Percentiles rank a stretch among this genome's conserved stretches.
phyloP scores from a whole-genome alignment of 805 yeast species.

The Kodamaea kaohsiungensis region DNA sequence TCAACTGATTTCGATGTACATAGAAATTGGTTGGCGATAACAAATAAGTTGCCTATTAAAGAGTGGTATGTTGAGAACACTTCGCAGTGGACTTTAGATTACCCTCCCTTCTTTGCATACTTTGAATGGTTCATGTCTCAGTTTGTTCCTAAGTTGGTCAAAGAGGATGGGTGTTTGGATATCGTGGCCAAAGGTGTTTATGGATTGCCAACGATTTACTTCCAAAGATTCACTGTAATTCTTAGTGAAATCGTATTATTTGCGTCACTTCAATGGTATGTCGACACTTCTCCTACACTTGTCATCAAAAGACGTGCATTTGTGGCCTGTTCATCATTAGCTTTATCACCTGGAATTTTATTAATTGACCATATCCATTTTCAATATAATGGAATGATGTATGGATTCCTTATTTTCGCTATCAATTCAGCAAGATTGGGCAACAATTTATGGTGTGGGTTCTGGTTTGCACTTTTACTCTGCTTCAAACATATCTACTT shows the following conservation, averaged over 20 bases:
- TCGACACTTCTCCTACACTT: constrained; percentile 48
- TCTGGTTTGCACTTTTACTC: constrained; percentile 70
- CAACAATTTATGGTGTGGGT: constrained; percentile 59
- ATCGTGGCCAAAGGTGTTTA: constrained; percentile 65
- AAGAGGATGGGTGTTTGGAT: constrained; percentile 74
- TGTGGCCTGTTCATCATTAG: constrained; percentile 80
- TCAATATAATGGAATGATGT: constrained; percentile 94
- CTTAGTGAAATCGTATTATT: constrained; percentile 72
- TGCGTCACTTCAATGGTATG: constrained; percentile 68
- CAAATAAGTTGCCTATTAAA: constrained; percentile 67
- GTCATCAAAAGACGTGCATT: constrained; percentile 51
- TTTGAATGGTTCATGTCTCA: constrained; percentile 82
- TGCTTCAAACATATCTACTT: constrained; percentile 95
- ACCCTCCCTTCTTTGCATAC: constrained; percentile 97
- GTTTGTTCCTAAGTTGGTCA: constrained; percentile 64
- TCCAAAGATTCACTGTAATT: constrained; percentile 82
- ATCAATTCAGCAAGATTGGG: constrained; percentile 67
- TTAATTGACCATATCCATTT: constrained; percentile 95
- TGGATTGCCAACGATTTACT: constrained; percentile 77
- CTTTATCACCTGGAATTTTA: constrained; percentile 84
- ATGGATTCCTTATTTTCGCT: constrained; percentile 76
- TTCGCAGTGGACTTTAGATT: constrained; percentile 91
- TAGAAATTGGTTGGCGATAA: constrained; percentile 94
- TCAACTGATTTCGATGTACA: constrained; percentile 98
- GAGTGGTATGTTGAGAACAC: constrained; percentile 84